A percentile compares a stretch with the other conserved stretches of the same genome.
phyloP scores from a whole-genome alignment of 108 stramenopile species.

The Nannochloropsis gaditana region DNA sequence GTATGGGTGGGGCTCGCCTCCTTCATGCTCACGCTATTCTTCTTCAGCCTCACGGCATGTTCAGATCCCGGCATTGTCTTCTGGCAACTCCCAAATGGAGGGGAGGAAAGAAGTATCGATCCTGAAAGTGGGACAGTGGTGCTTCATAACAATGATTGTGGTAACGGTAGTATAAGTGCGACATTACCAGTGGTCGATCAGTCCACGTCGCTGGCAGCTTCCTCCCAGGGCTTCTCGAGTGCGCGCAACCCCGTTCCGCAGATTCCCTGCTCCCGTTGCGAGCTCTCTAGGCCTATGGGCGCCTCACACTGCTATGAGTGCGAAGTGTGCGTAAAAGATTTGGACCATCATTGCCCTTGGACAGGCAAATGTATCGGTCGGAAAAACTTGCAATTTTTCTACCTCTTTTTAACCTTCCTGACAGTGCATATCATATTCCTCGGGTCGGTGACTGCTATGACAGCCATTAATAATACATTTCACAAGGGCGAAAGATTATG shows the following conservation, averaged over 20 bases:
- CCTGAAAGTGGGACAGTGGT: not conserved
- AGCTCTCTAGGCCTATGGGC: slow-evolving; percentile 40
- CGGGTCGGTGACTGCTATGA: not conserved
- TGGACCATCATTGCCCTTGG: slow-evolving; percentile 58
- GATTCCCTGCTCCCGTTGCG: slow-evolving; percentile 35
- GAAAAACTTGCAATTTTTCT: slow-evolving; percentile 41
- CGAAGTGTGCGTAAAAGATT: slow-evolving; percentile 49
- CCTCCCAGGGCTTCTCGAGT: not conserved
- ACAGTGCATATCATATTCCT: slow-evolving; percentile 32
- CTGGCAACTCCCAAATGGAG: not conserved
- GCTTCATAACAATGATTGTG: not conserved
- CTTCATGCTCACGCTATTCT: slow-evolving; percentile 22
- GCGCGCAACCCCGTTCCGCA: slow-evolving; percentile 1
- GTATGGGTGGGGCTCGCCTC: slow-evolving; percentile 26
- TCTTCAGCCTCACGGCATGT: slow-evolving; percentile 54
- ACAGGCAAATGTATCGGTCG: slow-evolving; percentile 56
- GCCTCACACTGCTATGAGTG: slow-evolving; percentile 49
- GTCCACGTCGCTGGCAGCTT: not conserved
- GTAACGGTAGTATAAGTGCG: not conserved
- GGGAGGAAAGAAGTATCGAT: slow-evolving; percentile 27
- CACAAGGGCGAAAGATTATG: not conserved
- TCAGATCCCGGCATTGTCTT: slow-evolving; percentile 55
- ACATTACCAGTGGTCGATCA: not conserved
- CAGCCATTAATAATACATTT: not conserved
- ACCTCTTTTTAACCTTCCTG: slow-evolving; percentile 32